A percentile compares a stretch with the other conserved stretches of the same genome.
phyloP scores from a whole-genome alignment of 139 green algal genomes.

The Monoraphidium neglectum region DNA sequence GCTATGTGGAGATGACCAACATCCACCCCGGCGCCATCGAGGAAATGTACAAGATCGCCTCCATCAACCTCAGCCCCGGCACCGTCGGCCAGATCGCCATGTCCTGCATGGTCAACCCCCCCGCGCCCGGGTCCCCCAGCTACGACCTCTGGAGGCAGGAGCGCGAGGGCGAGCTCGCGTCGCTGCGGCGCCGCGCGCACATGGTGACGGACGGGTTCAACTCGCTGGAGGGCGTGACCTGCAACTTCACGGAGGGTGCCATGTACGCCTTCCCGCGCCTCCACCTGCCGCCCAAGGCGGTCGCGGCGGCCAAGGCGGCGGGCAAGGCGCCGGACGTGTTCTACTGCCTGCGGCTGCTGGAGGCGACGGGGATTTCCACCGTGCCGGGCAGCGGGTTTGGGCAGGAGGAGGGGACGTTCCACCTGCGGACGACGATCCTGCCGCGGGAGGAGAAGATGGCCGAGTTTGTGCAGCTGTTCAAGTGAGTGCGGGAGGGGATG shows the following conservation, averaged over 20 bases:
- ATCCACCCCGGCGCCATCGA: conserved; percentile 77
- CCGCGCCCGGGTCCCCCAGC: conserved; percentile 61
- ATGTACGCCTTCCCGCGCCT: conserved; percentile 70
- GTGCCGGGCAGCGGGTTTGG: conserved; percentile 88
- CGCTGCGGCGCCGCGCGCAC: conserved; percentile 62
- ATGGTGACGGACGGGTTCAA: conserved; percentile 89
- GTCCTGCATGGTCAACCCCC: conserved; percentile 82
- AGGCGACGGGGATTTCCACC: conserved; percentile 81
- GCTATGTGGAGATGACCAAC: conserved; percentile 89
- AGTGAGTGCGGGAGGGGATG: conserved; percentile 81
- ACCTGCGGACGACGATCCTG: conserved; percentile 96
- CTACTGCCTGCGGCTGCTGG: conserved; percentile 89
- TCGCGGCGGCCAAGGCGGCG: conserved; percentile 66
- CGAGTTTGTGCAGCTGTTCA: conserved; percentile 71
- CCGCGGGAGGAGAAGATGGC: conserved; percentile 85
- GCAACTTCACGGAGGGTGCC: conserved; percentile 87
- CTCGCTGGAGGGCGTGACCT: conserved; percentile 73
- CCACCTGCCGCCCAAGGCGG: conserved; percentile 60
- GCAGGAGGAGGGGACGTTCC: conserved; percentile 81
- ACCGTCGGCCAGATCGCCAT: conserved; percentile 77
- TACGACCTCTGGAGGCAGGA: conserved; percentile 50
- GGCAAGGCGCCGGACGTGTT: conserved; percentile 85
- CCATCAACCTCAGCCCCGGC: conserved; percentile 87
- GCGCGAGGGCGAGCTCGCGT: conserved; percentile 36
- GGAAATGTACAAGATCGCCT: conserved; percentile 87